Base-by-base conservation (phyloP, 805 yeast species). In the Hanseniaspora nectarophila region DNA sequence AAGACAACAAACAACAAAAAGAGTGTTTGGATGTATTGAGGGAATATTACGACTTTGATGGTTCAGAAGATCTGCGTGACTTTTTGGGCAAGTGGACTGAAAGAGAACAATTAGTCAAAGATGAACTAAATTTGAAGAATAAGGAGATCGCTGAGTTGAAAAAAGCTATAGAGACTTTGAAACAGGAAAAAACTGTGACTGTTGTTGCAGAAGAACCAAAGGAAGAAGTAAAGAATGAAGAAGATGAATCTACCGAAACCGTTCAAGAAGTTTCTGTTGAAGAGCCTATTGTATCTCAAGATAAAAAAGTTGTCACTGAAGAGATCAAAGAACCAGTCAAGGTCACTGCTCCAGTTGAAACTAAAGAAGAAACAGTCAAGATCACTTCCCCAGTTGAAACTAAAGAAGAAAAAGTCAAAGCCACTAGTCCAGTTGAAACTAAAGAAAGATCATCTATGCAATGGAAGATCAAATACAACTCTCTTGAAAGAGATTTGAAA, bases 131-230 rank as follows among this genome's bases (percentile, higher is more conserved):
- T 20, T 26, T 49, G n/a, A 24, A 49, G 18, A 49, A 34, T 13
- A 49, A 49, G 21, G 53, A 49, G 21, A 49, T 45, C 15, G 20
- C 24, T 8, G 32, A 34, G n/a, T 34, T 45, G 39, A 45, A 45
- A 35, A 33, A 34, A 9, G 34, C 21, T 21, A 45, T 49, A 7
- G 39, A 38, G 24, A 13, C 24, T 9, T 42, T 40, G 24, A 34
- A 13, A 12, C n/a, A 10, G 5, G 28, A 48, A 26, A 26, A 33
- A 16, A 13, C 45, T 15, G 15, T 28, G 5, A 20, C 20, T 12
- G 35, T 69, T 73, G 16, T 15, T 9, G 12, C 8, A 18, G 45
- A 89, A 60, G 72, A 80, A 51, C 71, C 74, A 29, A 61, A 75
- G 5, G 58, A 56, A 31, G 42, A 43, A 10, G 57, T 51, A 45